Evolutionary conservation across 805 yeast genomes (phyloP), one percentile per base, ranked within the genome.

Genomic region (Candida ficus): DNA sequence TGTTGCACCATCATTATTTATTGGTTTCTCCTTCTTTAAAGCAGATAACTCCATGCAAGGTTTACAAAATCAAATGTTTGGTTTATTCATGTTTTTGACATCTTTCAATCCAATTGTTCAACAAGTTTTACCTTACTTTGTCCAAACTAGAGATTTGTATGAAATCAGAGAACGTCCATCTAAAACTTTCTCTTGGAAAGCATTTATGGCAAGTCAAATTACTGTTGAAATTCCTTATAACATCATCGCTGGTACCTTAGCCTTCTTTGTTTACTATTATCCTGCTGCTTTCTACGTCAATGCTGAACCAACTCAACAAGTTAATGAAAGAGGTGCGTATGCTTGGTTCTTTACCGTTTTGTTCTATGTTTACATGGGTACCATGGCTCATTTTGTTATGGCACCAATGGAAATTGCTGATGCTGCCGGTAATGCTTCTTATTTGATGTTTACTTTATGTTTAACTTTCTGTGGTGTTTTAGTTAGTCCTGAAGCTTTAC

Each of bases 51-150:
- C 87, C 2, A 56, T 73, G 39, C 91, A 77, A 62, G 81, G 86
- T 57, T 58, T 86, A 53, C 95, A 88, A 61, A 86, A 86, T 62
- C 93, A 83, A 65, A 79, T 85, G 89, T 76, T 83, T 52, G 70
- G 89, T 4, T 56, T 82, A 32, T 85, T 85, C 66, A 82, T 83
- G 88, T 73, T 78, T 53, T 57, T 76, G 31, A 68, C 75, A 51
- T 64, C 73, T 37, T 70, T 76, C 62, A 70, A 71, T 49, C 78
- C 83, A 23, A 53, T 79, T 52, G 53, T 78, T 36, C 76, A 80
- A 49, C 89, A 83, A 58, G 68, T 75, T 63, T 61, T 80, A 48
- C 88, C 89, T 17, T 58, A 73, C 39, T 84, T 67, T 56, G 75
- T 78, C 32, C 46, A 62, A 25, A 86, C 79, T 57, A 73, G 90